Evolutionary conservation across 805 yeast genomes (phyloP).

Genomic region (Geotrichum ghanense): DNA sequence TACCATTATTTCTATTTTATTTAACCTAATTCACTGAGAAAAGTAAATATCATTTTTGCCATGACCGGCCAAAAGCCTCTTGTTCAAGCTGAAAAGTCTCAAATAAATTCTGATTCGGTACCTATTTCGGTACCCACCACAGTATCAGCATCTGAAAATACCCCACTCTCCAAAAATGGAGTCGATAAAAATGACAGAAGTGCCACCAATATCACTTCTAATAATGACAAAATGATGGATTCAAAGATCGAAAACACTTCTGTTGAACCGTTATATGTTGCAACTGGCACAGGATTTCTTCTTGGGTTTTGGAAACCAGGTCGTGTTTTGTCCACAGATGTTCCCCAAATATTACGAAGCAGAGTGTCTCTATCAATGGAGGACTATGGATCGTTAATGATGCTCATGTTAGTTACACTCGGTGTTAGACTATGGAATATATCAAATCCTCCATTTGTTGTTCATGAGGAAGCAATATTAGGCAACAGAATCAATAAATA

Average conservation of each 20-base stretch:
- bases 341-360: not conserved
- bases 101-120: too few species aligned
- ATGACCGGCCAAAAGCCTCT: too few species aligned
- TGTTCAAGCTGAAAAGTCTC: too few species aligned
- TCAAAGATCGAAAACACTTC: too few species aligned
- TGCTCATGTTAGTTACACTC: slow-evolving; percentile 3
- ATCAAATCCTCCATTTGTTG: slow-evolving; percentile 9
- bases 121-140: too few species aligned
- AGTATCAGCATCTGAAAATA: too few species aligned
- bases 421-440: slow-evolving; percentile 8
- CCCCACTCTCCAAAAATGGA: too few species aligned
- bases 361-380: not conserved
- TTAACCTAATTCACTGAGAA: too few species aligned
- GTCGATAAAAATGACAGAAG: too few species aligned
- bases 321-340: not conserved
- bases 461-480: slow-evolving; percentile 13
- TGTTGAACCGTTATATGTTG: slow-evolving; percentile 1
- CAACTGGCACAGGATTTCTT: slow-evolving; percentile 11
- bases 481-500: slow-evolving; percentile 26
- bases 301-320: slow-evolving; percentile 13
- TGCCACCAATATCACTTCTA: too few species aligned
- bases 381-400: slow-evolving; percentile 3
- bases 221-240: not conserved
- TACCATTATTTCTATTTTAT: too few species aligned
- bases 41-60: too few species aligned